These are phyloP conservation scores for Hirschfeldia incana DNA, from an alignment of 345 rosid genomes.

Conservation along the genomic window DNA sequence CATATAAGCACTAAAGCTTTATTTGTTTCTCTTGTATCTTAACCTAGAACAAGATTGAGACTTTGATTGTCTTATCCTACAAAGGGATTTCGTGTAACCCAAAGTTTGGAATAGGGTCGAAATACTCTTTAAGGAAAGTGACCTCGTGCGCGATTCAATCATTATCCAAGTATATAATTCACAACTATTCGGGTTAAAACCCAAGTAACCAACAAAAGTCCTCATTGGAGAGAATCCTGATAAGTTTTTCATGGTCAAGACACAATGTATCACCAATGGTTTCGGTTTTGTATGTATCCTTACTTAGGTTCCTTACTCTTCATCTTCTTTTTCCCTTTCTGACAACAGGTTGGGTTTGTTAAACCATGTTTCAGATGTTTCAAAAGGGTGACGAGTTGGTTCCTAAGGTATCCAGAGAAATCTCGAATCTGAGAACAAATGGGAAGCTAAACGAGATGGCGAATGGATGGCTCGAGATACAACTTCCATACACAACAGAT, in stretches of 20 bases:
- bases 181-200: no score
- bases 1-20: no score
- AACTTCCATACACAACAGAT: conserved; percentile 6
- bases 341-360: background rate
- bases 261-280: conserved; percentile 37
- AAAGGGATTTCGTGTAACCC: no score
- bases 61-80: no score
- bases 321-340: background rate
- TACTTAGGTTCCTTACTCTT: background rate
- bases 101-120: no score
- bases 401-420: conserved; percentile 21
- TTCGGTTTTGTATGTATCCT: conserved; percentile 41
- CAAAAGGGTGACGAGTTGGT: conserved; percentile 18
- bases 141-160: no score
- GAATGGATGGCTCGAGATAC: conserved; percentile 4
- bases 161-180: no score
- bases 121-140: no score
- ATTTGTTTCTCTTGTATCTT: no score
- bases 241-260: conserved; percentile 37
- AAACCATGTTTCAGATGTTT: conserved; percentile 25
- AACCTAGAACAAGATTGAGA: no score
- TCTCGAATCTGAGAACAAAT: background rate
- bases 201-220: no score
- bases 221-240: conserved; percentile 43
- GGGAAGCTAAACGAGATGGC: conserved; percentile 17